phyloP scores from a whole-genome alignment of 257 asterid species.

The Nicotiana benthamiana region DNA sequence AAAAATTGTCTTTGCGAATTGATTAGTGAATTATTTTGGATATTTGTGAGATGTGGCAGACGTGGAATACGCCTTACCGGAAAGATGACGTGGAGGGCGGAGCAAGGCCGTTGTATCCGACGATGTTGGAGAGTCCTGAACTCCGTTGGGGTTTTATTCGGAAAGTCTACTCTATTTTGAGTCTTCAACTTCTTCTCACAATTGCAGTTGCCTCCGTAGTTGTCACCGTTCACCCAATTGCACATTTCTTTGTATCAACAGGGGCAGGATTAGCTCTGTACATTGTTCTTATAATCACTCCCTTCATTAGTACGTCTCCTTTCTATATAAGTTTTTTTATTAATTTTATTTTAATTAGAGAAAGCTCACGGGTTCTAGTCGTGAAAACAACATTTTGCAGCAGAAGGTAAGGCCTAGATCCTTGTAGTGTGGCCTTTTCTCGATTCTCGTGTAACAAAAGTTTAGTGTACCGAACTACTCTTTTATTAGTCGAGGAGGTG shows the following conservation, averaged over 20 bases:
- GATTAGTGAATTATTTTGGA: background rate
- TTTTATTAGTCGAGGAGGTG: background rate
- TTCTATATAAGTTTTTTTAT: background rate
- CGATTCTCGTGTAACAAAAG: no score
- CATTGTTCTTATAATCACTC: constrained; percentile 21
- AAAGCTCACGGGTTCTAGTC: no score
- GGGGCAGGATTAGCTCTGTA: constrained; percentile 24
- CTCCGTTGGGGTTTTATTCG: constrained; percentile 57
- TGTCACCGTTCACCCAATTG: constrained; percentile 26
- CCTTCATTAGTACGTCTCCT: constrained; percentile 22
- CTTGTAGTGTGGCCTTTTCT: no score
- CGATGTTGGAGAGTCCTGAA: constrained; percentile 44
- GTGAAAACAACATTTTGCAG: no score
- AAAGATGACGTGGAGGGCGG: constrained; percentile 47
- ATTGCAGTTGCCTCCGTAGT: constrained; percentile 41
- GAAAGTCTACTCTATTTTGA: constrained; percentile 44
- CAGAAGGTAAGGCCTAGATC: no score
- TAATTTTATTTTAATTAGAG: background rate
- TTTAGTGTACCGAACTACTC: no score
- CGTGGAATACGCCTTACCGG: constrained; percentile 16
- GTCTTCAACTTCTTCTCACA: constrained; percentile 35
- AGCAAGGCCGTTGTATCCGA: constrained; percentile 31
- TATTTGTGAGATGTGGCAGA: constrained; percentile 19
- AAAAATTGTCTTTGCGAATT: background rate
- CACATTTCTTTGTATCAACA: constrained; percentile 31